A percentile compares a stretch with the other conserved stretches of the same genome.
Evolutionary conservation across 177 flowering plant genomes (phyloP).

Genomic region (Telopea speciosissima): DNA sequence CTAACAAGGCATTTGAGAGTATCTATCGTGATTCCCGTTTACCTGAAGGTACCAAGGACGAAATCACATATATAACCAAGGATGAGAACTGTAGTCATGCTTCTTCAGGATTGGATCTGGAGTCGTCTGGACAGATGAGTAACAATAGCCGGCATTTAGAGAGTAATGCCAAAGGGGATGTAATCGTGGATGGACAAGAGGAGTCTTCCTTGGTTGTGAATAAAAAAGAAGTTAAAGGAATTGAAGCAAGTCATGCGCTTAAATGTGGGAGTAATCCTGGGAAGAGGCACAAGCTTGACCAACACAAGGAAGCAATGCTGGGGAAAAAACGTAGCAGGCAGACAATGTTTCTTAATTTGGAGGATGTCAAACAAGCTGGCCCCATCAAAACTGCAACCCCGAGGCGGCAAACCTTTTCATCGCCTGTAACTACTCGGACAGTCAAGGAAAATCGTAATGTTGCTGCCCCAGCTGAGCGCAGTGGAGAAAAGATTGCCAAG

Average conservation of each 20-base stretch:
- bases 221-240: constrained; percentile 50
- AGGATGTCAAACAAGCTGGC: constrained; percentile 68
- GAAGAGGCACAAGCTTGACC: constrained; percentile 52
- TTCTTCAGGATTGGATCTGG: constrained; percentile 23
- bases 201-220: constrained; percentile 31
- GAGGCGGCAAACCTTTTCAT: constrained; percentile 43
- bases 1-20: constrained; percentile 9
- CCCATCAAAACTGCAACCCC: constrained; percentile 52
- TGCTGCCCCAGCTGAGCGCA: constrained; percentile 30
- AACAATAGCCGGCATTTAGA: constrained; percentile 22
- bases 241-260: constrained; percentile 54
- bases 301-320: constrained; percentile 61
- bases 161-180: constrained; percentile 21
- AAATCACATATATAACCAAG: neutral
- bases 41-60: constrained; percentile 13
- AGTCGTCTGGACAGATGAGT: constrained; percentile 23
- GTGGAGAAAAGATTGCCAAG: constrained; percentile 38
- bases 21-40: constrained; percentile 7
- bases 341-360: constrained; percentile 63
- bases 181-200: constrained; percentile 26
- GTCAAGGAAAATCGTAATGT: constrained; percentile 37
- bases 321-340: constrained; percentile 71
- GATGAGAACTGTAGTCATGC: constrained; percentile 19
- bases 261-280: constrained; percentile 46
- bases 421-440: constrained; percentile 42